phyloP scores from a whole-genome alignment of 495 filamentous ascomycete genomes.

The Penicillium riverlandense region DNA sequence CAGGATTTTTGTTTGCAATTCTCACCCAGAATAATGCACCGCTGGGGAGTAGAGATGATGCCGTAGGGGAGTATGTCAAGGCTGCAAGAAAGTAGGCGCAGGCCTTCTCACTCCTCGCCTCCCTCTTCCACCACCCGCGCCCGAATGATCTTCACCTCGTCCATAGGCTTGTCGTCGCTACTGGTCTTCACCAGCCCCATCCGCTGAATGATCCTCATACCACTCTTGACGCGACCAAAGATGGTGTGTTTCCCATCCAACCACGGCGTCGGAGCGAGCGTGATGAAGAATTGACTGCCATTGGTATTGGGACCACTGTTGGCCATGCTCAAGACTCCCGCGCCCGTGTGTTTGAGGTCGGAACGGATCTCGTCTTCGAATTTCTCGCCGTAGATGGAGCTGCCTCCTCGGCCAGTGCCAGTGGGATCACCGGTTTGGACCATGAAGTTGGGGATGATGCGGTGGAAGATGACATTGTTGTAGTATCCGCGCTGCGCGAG shows the following conservation, averaged over 20 bases:
- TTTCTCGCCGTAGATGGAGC: constrained; percentile 86
- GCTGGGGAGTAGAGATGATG: no score
- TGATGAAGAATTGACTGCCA: constrained; percentile 83
- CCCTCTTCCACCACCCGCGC: constrained; percentile 59
- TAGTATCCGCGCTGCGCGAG: constrained; percentile 82
- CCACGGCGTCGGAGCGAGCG: constrained; percentile 93
- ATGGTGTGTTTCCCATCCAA: constrained; percentile 97
- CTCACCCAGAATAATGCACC: no score
- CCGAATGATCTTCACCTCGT: constrained; percentile 74
- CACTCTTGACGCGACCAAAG: constrained; percentile 85
- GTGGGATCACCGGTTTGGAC: constrained; percentile 94
- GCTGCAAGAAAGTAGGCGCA: no score
- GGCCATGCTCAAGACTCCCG: constrained; percentile 91
- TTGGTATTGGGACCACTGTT: constrained; percentile 94
- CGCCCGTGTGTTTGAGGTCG: constrained; percentile 84
- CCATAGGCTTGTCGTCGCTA: constrained; percentile 67
- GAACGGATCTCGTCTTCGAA: constrained; percentile 87
- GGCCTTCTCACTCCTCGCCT: constrained; percentile 29
- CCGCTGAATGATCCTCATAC: constrained; percentile 74
- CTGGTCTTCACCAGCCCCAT: constrained; percentile 91
- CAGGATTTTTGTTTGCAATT: no score
- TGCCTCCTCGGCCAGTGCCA: constrained; percentile 86
- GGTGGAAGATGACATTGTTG: constrained; percentile 79
- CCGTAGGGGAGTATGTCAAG: no score
- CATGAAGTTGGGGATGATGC: constrained; percentile 96